A percentile compares a stretch with the other conserved stretches of the same genome.
These are phyloP conservation scores for Oidiodendron maius DNA, from an alignment of 495 filamentous ascomycete genomes.

Conservation along the genomic window DNA sequence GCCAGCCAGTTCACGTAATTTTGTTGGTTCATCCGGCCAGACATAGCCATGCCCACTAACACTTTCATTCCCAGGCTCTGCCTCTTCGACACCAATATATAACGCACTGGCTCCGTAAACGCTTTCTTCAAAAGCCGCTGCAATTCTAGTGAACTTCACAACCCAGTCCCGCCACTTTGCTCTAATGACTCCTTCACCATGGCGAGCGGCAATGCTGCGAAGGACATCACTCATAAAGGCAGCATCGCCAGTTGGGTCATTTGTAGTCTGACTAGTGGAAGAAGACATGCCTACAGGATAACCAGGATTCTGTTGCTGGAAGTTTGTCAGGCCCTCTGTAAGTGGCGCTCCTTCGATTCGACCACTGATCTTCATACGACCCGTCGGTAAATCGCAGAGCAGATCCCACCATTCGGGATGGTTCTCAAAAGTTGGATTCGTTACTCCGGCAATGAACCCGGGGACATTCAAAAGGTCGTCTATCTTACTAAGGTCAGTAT, in stretches of 20 bases:
- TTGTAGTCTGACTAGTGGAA: conserved; percentile 26
- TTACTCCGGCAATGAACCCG: conserved; percentile 96
- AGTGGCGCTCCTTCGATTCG: conserved; percentile 69
- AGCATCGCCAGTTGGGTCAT: conserved; percentile 80
- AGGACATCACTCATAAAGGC: conserved; percentile 84
- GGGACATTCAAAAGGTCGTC: conserved; percentile 94
- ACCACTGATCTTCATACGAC: conserved; percentile 87
- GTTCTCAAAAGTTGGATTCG: conserved; percentile 91
- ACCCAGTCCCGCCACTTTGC: conserved; percentile 90
- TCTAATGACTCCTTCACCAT: conserved; percentile 85
- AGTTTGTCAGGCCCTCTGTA: conserved; percentile 77
- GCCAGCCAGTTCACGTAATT: conserved; percentile 77
- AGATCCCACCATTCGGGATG: conserved; percentile 99
- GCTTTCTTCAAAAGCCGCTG: conserved; percentile 89
- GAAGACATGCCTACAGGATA: conserved; percentile 40
- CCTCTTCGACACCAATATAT: conserved; percentile 75
- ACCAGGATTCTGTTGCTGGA: conserved; percentile 70
- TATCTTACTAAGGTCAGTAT: conserved; percentile 96
- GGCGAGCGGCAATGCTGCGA: conserved; percentile 73
- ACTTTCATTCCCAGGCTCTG: conserved; percentile 48
- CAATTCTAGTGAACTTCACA: conserved; percentile 81
- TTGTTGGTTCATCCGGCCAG: conserved; percentile 78
- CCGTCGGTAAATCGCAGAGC: conserved; percentile 86
- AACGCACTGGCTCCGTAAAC: conserved; percentile 89
- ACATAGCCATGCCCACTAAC: conserved; percentile 87